Evolutionary conservation across 345 rosid species (phyloP).

Genomic region (Murraya koenigii): DNA sequence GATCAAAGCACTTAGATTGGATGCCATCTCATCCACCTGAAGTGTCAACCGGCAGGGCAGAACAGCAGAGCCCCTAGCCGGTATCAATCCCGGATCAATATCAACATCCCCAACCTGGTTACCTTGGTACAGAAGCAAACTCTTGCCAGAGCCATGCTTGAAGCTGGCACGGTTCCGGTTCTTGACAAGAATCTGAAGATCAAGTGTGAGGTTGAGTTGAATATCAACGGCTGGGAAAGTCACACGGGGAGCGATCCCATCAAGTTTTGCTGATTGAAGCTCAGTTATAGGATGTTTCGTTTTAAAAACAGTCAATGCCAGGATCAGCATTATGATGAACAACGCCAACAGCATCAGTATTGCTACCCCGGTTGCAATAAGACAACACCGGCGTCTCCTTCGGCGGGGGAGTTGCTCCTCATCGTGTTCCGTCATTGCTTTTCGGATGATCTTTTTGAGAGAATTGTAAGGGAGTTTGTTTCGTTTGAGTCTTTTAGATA

Average conservation of each 20-base stretch:
- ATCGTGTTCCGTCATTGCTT: background rate
- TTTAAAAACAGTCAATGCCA: slow-evolving; percentile 49
- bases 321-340: slow-evolving; percentile 27
- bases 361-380: slow-evolving; percentile 13
- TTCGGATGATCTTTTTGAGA: background rate
- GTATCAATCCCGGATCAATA: slow-evolving; percentile 38
- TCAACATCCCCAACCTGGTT: slow-evolving; percentile 43
- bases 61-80: slow-evolving; percentile 30
- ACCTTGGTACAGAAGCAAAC: slow-evolving; percentile 30
- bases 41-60: slow-evolving; percentile 37
- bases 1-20: slow-evolving; percentile 21
- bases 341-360: slow-evolving; percentile 24
- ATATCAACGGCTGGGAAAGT: slow-evolving; percentile 29
- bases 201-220: slow-evolving; percentile 46
- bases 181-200: slow-evolving; percentile 31
- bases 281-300: slow-evolving; percentile 26
- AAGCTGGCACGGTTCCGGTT: slow-evolving; percentile 47
- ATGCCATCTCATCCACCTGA: slow-evolving; percentile 35
- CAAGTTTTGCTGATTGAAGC: slow-evolving; percentile 36
- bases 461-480: background rate
- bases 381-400: slow-evolving; percentile 16
- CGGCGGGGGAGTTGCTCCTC: background rate
- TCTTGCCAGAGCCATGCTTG: slow-evolving; percentile 43
- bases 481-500: background rate
- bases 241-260: slow-evolving; percentile 43